Evolutionary conservation across 176 grass and related monocot species (phyloP).

Genomic region (Eragrostis curvula): DNA sequence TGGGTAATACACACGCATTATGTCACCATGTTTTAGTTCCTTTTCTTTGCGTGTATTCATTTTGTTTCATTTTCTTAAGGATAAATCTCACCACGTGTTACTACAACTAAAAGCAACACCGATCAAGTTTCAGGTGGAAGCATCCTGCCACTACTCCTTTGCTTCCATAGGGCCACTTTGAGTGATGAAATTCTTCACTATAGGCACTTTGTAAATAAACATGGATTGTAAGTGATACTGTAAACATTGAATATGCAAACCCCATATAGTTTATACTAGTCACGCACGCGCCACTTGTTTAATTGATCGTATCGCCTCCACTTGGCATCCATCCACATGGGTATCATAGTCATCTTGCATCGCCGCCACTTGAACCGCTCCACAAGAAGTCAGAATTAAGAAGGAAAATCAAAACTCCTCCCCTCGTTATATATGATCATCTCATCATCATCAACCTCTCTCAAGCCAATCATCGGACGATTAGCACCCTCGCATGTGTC

Average conservation of each 20-base stretch:
- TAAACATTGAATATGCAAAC: background rate
- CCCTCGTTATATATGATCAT: background rate
- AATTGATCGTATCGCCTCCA: background rate
- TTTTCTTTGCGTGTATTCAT: background rate
- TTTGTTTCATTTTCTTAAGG: background rate
- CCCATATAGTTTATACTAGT: too few relatives aligned
- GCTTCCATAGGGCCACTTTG: too few relatives aligned
- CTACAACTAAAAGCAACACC: background rate
- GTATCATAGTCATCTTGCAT: background rate
- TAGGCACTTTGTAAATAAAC: too few relatives aligned
- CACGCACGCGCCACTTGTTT: background rate
- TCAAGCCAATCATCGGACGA: background rate
- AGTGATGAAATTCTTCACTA: too few relatives aligned
- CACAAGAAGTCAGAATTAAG: background rate
- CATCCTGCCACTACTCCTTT: too few relatives aligned
- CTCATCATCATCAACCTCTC: background rate
- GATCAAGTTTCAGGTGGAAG: background rate
- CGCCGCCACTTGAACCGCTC: background rate
- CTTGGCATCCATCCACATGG: background rate
- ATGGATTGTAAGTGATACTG: background rate
- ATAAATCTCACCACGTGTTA: background rate
- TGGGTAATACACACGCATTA: background rate
- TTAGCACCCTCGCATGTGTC: background rate
- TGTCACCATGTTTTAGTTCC: too few relatives aligned
- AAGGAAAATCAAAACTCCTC: background rate